Conservation (phyloP, 257 asterid genomes). For the Rehmannia glutinosa region DNA sequence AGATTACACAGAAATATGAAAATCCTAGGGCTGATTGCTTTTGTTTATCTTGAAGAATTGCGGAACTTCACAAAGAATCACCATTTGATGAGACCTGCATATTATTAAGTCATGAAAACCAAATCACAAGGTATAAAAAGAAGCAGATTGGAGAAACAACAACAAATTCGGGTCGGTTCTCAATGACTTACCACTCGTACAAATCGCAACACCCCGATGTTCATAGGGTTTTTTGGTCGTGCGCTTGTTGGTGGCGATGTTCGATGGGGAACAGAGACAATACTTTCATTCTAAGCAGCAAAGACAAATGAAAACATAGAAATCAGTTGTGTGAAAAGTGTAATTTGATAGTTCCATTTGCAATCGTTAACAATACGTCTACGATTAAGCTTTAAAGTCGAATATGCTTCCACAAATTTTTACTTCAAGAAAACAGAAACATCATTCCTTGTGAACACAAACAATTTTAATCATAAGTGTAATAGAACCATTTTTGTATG, state of each 20-base stretch:
- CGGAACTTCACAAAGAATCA: neutral
- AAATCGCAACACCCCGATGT: neutral
- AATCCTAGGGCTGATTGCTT: neutral
- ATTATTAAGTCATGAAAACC: too few species aligned
- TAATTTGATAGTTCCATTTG: neutral
- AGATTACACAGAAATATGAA: neutral
- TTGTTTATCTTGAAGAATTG: neutral
- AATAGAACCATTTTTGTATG: too few species aligned
- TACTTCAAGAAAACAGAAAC: neutral
- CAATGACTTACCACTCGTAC: neutral
- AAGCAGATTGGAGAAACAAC: neutral
- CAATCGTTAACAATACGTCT: neutral
- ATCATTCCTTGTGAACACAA: too few species aligned
- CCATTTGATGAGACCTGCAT: neutral
- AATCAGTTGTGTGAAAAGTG: too few species aligned
- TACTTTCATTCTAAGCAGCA: conserved; percentile 47
- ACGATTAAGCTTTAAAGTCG: neutral
- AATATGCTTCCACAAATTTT: neutral
- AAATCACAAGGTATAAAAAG: too few species aligned
- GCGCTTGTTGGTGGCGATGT: conserved; percentile 25
- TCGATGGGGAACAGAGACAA: conserved; percentile 48
- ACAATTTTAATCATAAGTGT: too few species aligned
- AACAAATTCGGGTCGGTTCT: neutral
- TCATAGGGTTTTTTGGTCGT: conserved; percentile 29
- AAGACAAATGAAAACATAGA: neutral